A percentile compares a stretch with the other conserved stretches of the same genome.
Conservation (phyloP, 495 filamentous ascomycete genomes). For the Xylaria flabelliformis region DNA sequence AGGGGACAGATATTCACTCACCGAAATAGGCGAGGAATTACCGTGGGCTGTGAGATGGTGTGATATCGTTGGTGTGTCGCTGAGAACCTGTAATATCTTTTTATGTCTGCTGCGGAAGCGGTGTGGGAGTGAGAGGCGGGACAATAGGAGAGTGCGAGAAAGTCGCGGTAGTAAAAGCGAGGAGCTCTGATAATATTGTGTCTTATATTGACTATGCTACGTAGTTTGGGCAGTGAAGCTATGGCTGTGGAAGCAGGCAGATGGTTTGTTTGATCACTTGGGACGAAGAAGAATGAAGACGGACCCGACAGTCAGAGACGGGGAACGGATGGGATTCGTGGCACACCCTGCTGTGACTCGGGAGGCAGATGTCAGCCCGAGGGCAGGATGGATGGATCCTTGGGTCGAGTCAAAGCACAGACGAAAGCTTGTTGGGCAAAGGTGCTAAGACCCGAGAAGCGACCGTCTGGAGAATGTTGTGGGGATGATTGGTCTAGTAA, state of each 20-base stretch:
- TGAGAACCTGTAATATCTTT: slow-evolving; percentile 20
- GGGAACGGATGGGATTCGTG: not conserved
- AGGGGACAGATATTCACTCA: slow-evolving; percentile 26
- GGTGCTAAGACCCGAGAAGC: slow-evolving; percentile 11
- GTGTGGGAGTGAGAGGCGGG: slow-evolving; percentile 27
- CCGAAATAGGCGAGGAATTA: slow-evolving; percentile 12
- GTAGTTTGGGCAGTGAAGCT: slow-evolving; percentile 43
- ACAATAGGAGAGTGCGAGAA: slow-evolving; percentile 28
- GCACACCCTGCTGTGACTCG: slow-evolving; percentile 3
- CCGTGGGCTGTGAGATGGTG: not conserved
- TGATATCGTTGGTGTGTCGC: slow-evolving; percentile 23
- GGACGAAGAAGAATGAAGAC: not conserved
- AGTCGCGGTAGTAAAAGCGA: slow-evolving; percentile 39
- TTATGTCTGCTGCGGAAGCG: slow-evolving; percentile 30
- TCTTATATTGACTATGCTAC: slow-evolving; percentile 64
- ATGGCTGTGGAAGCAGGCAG: slow-evolving; percentile 3
- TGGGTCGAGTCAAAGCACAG: slow-evolving; percentile 6
- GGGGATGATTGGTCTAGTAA: slow-evolving; percentile 14
- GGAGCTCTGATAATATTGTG: slow-evolving; percentile 49
- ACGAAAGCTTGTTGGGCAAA: slow-evolving; percentile 18
- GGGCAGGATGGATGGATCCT: slow-evolving; percentile 2
- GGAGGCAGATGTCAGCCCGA: not conserved
- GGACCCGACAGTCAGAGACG: not conserved
- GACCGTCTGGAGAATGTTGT: slow-evolving; percentile 8
- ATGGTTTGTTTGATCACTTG: not conserved